phyloP scores from a whole-genome alignment of 148 eudicot genomes.

The Vaccinium darrowii region DNA sequence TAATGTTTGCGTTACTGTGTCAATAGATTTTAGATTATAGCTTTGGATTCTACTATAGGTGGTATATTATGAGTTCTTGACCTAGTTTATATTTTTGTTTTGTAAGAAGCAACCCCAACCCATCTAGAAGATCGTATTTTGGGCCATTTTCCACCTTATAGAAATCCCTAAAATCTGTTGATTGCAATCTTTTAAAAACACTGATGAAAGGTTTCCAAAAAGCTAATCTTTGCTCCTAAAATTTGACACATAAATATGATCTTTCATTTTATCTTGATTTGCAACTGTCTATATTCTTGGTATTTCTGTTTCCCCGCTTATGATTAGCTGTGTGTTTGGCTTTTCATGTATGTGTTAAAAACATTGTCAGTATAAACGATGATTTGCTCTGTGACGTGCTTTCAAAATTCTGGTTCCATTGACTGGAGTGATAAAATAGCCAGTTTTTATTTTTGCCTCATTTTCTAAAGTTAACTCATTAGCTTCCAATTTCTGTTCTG shows the following conservation, averaged over 20 bases:
- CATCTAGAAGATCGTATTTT: background rate
- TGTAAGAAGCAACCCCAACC: background rate
- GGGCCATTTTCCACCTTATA: background rate
- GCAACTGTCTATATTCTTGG: background rate
- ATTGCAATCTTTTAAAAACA: background rate
- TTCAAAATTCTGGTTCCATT: background rate
- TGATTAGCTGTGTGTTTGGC: conserved; percentile 3
- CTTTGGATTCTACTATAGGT: background rate
- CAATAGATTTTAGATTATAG: background rate
- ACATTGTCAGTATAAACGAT: background rate
- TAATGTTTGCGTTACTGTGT: background rate
- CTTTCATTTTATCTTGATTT: background rate
- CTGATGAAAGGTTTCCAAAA: background rate
- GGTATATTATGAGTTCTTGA: background rate
- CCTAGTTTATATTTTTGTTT: background rate
- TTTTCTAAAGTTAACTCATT: background rate
- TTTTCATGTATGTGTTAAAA: conserved; percentile 4
- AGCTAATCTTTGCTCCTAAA: background rate
- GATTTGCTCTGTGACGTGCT: background rate
- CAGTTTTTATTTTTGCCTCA: background rate
- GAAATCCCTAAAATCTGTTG: background rate
- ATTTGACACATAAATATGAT: background rate
- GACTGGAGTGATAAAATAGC: background rate
- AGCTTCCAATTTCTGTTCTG: background rate
- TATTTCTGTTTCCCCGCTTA: background rate